These are phyloP conservation scores for Aquilaria malaccensis DNA, from an alignment of 345 rosid species.

Conservation along the genomic window DNA sequence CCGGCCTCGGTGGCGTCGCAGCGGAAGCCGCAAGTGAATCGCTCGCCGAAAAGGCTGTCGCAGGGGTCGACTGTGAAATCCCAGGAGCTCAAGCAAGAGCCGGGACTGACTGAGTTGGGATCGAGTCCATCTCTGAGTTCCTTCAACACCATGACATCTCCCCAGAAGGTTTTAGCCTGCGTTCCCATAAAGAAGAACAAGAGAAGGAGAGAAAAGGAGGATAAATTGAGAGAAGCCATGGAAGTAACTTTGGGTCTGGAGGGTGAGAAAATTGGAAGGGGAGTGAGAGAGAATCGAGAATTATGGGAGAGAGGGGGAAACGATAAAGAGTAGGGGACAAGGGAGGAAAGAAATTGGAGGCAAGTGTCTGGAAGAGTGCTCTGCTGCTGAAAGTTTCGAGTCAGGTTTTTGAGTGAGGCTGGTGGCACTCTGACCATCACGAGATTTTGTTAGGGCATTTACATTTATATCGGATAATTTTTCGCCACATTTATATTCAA, in stretches of 20 bases:
- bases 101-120: conserved; percentile 43
- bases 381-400: too few relatives aligned
- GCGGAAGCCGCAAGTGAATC: conserved; percentile 86
- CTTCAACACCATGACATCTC: conserved; percentile 42
- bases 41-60: conserved; percentile 59
- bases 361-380: too few relatives aligned
- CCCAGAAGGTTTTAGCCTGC: conserved; percentile 53
- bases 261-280: neutral
- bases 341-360: too few relatives aligned
- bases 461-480: too few relatives aligned
- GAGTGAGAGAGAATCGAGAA: too few relatives aligned
- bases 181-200: conserved; percentile 3
- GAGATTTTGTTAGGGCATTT: too few relatives aligned
- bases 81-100: conserved; percentile 83
- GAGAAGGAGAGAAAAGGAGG: conserved; percentile 22
- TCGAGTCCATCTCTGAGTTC: conserved; percentile 44
- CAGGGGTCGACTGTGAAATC: conserved; percentile 83
- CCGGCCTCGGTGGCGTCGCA: conserved; percentile 50
- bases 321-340: too few relatives aligned
- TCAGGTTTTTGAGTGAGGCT: too few relatives aligned
- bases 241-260: neutral
- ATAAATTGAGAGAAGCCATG: conserved; percentile 23
- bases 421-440: too few relatives aligned
- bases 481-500: too few relatives aligned
- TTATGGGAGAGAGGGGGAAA: too few relatives aligned